A percentile compares a stretch with the other conserved stretches of the same genome.
These are phyloP conservation scores for Coemansia sp. DNA, from an alignment of 192 early-diverging fungal genomes.

Conservation along the genomic window DNA sequence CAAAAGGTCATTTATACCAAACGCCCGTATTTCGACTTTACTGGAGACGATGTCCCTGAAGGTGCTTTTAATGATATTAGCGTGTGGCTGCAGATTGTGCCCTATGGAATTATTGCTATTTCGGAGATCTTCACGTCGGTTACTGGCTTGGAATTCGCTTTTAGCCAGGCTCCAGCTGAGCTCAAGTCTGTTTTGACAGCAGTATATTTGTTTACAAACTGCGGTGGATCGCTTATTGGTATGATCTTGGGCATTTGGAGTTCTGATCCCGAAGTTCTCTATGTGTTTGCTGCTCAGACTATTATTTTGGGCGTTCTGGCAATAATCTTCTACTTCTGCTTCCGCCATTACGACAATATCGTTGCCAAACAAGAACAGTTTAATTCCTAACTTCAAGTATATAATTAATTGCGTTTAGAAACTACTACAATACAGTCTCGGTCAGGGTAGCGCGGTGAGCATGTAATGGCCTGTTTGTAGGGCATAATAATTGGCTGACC, in stretches of 20 bases:
- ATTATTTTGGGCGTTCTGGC: constrained; percentile 23
- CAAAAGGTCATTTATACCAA: constrained; percentile 51
- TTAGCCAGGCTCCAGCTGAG: constrained; percentile 53
- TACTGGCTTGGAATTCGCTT: constrained; percentile 59
- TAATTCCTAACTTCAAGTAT: not conserved
- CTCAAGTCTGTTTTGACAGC: constrained; percentile 57
- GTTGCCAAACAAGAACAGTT: constrained; percentile 11
- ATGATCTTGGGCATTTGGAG: constrained; percentile 36
- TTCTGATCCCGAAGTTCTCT: constrained; percentile 55
- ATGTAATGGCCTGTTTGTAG: constrained; percentile 8
- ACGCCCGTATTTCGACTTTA: constrained; percentile 39
- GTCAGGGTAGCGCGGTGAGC: constrained; percentile 33
- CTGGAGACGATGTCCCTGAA: constrained; percentile 21
- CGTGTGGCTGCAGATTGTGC: constrained; percentile 52
- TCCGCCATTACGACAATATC: constrained; percentile 50
- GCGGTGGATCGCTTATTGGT: constrained; percentile 47
- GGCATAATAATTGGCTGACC: constrained; percentile 33
- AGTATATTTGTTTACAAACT: constrained; percentile 50
- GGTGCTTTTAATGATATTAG: constrained; percentile 44
- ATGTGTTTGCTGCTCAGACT: constrained; percentile 59
- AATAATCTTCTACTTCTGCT: constrained; percentile 50
- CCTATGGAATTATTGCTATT: constrained; percentile 50
- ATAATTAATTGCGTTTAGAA: constrained; percentile 13
- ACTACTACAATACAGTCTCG: constrained; percentile 42
- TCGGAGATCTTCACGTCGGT: constrained; percentile 57